Conservation (phyloP, 192 early-diverging fungal species). For the Coemansia javaensis region DNA sequence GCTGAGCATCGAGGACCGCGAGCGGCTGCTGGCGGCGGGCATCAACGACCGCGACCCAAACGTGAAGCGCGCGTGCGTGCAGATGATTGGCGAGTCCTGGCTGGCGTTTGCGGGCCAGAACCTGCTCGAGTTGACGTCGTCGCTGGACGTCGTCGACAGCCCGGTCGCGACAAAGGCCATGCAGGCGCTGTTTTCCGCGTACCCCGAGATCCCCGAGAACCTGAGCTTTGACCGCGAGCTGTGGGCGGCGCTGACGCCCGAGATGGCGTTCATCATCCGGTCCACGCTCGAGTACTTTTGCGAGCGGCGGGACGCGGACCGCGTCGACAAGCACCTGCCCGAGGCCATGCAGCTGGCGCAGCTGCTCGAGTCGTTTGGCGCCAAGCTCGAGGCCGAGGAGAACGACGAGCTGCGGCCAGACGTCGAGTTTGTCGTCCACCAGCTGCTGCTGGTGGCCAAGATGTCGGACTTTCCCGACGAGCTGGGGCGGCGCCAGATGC, state of each 20-base stretch:
- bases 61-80: conserved; percentile 70
- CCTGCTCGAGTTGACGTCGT: conserved; percentile 66
- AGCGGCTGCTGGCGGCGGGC: conserved; percentile 67
- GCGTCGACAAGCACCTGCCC: conserved; percentile 62
- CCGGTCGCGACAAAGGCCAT: conserved; percentile 59
- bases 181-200: conserved; percentile 58
- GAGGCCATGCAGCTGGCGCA: conserved; percentile 59
- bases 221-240: conserved; percentile 54
- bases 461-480: conserved; percentile 85
- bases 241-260: conserved; percentile 54
- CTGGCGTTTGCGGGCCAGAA: conserved; percentile 70
- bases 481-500: conserved; percentile 77
- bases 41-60: conserved; percentile 75
- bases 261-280: conserved; percentile 51
- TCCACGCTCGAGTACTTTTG: conserved; percentile 42
- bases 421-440: conserved; percentile 49
- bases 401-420: conserved; percentile 46
- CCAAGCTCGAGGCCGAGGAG: conserved; percentile 34
- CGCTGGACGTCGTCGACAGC: conserved; percentile 69
- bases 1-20: conserved; percentile 64
- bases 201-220: conserved; percentile 62
- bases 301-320: conserved; percentile 54
- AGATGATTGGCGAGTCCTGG: conserved; percentile 67
- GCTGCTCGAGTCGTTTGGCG: conserved; percentile 40
- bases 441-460: conserved; percentile 70